Base-by-base conservation (phyloP, 768 basidiomycete species). In the Leccinum imitatum region DNA sequence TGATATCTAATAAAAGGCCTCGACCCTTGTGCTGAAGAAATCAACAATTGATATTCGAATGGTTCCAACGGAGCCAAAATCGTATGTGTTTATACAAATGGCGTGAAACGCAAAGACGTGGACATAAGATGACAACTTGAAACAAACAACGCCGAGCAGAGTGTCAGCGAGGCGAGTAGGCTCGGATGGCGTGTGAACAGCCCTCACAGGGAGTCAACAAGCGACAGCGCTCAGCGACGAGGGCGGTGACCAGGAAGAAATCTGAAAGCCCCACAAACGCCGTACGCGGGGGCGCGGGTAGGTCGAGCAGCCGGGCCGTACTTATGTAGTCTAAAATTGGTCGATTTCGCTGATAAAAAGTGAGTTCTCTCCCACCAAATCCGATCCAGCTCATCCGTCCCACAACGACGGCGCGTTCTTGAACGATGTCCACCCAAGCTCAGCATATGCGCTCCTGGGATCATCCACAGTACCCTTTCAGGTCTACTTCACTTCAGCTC, bases 341-440 rank as follows among this genome's bases (percentile, higher is more conserved):
- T 10, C 10, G 17, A 11, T 46, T 46, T 11, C 44, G 44, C 19
- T 46, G 19, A 48, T 69, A 68, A 69, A 67, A 33, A 7, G 50
- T 37, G 30, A 6, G 30, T 6, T 21, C 14, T 19, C 21, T 15
- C 33, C 53, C 51, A 27, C 19, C 25, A 17, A 21, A 27, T 21
- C 39, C 30, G 44, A 37, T 48, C 50, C 53, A 53, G 57, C 23
- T 44, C 63, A 10, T 14, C 10, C 27, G 15, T 27, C 50, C 19
- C 13, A 50, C 58, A 27, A 9, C 54, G 10, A 48, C 44, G 44
- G 44, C 44, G 44, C 44, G 44, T 46, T 41, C 9, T 10, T 2
- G 17, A 41, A 46, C 44, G 53, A 75, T 75, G 72, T 65, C 73
- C 8, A 63, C 63, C 0, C 65, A 67, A 46, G 58, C 67, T 0